Evolutionary conservation across 1,284 basidiomycete genomes (phyloP), one percentile per base, ranked within the genome.

Genomic region (Ganoderma sinense): DNA sequence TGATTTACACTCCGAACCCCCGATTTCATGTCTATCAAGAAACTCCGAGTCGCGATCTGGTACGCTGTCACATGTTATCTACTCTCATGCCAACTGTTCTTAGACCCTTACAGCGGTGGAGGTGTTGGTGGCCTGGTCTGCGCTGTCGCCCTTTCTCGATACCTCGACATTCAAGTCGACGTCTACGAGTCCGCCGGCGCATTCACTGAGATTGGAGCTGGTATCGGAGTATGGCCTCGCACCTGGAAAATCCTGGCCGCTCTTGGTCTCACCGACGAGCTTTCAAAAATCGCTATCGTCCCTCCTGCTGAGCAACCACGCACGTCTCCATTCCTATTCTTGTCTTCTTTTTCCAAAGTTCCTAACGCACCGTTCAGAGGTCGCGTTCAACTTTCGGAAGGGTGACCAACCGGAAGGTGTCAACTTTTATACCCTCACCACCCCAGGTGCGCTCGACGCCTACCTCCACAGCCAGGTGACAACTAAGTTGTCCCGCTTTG

Each of bases 121-220:
- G 84, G 84, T 5, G 78, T 84, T 13, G 83, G 80, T 8, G 84
- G 84, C 20, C 77, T 85, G 20, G 77, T 75, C 18, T 76, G 81
- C 53, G 83, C 84, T 1, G 77, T 78, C 26, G 80, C 81, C 8
- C 74, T 85, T n/a, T 75, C 81, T 0, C 74, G 73, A 8, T 77
- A 73, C 58, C 67, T 75, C 7, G 76, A 82, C 71, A 78, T 84
- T 53, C 72, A 78, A 5, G 75, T 85, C 59, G 79, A 84, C 62
- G 68, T 85, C 10, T 85, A 83, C 73, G 84, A 84, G 68, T 78
- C 80, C 0, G 80, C 82, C 2, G 62, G 69, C 41, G 74, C 76
- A 39, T 80, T 84, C 62, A 73, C 78, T 0, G 82, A 82, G 67
- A 71, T 81, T 18, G 83, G 82, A 41, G 81, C 81, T 0, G 82